These are phyloP conservation scores for Pseudogymnoascus sp. DNA, from an alignment of 2,329 filamentous ascomycete genomes.

Conservation along the genomic window DNA sequence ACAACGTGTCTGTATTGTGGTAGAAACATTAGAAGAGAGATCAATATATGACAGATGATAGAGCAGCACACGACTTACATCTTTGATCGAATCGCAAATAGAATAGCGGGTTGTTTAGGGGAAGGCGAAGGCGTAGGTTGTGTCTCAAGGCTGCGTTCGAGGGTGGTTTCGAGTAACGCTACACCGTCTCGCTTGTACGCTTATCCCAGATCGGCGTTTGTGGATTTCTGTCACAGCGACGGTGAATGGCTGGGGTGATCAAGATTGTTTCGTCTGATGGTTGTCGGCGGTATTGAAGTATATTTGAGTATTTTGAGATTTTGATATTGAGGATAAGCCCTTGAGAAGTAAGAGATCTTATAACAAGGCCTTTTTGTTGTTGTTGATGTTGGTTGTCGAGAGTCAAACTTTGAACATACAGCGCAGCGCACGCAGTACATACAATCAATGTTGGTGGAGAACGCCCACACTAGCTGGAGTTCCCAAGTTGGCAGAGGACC, in stretches of 20 bases:
- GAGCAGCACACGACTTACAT: not conserved
- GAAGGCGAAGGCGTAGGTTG: not conserved
- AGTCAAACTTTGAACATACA: not conserved
- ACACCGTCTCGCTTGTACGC: slow-evolving; percentile 7
- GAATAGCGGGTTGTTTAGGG: not conserved
- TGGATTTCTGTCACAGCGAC: slow-evolving; percentile 5
- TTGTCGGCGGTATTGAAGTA: not conserved
- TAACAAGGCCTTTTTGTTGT: not conserved
- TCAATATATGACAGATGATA: not conserved
- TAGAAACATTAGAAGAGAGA: not conserved
- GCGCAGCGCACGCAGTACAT: not conserved
- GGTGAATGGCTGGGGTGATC: not conserved
- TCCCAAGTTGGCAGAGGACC: not conserved
- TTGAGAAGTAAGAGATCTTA: not conserved
- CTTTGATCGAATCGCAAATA: not conserved
- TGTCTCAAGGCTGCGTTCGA: slow-evolving; percentile 5
- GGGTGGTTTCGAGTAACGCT: slow-evolving; percentile 7
- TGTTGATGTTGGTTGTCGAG: not conserved
- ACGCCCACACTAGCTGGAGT: not conserved
- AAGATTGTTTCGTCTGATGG: slow-evolving; percentile 1
- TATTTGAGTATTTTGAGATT: not conserved
- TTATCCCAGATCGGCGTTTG: slow-evolving; percentile 1
- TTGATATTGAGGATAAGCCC: not conserved
- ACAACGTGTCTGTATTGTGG: slow-evolving; percentile 1
- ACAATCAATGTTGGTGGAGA: not conserved